These are phyloP conservation scores for Acephala macrosclerotiorum DNA, from an alignment of 2,329 filamentous ascomycete species.

Conservation along the genomic window DNA sequence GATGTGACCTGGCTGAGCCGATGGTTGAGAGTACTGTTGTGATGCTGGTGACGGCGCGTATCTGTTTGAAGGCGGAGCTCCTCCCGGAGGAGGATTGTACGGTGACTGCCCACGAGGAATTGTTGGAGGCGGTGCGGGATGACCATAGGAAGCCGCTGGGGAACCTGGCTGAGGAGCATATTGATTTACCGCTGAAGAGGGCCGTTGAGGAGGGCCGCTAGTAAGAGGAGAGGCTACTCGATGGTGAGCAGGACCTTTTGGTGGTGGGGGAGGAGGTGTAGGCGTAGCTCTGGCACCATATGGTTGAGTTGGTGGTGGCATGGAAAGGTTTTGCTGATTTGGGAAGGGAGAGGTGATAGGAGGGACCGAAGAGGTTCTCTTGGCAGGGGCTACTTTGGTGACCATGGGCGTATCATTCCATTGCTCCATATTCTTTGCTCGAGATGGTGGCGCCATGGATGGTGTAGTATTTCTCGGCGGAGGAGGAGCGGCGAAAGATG, in stretches of 20 bases:
- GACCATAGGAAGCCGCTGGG: conserved; percentile 47
- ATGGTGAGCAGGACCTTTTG: conserved; percentile 76
- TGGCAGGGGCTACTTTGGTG: conserved; percentile 71
- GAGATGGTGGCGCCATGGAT: conserved; percentile 74
- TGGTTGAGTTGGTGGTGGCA: conserved; percentile 65
- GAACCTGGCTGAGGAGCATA: conserved; percentile 67
- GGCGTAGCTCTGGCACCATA: conserved; percentile 68
- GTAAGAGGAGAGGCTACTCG: conserved; percentile 76
- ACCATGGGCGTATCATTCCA: conserved; percentile 98
- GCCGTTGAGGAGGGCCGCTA: conserved; percentile 55
- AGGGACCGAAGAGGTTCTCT: conserved; percentile 70
- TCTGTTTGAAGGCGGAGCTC: conserved; percentile 73
- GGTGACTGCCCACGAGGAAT: conserved; percentile 81
- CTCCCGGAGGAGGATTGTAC: conserved; percentile 81
- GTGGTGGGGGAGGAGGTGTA: conserved; percentile 81
- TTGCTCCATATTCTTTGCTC: conserved; percentile 74
- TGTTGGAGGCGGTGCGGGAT: conserved; percentile 57
- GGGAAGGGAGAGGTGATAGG: conserved; percentile 80
- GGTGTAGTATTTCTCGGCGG: conserved; percentile 72
- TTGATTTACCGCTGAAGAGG: conserved; percentile 62
- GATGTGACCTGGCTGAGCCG: conserved; percentile 46
- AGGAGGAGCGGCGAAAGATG: conserved; percentile 54
- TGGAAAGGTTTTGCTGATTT: conserved; percentile 61
- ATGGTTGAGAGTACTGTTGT: conserved; percentile 58
- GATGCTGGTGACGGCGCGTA: conserved; percentile 74